Evolutionary conservation across 352 stramenopile species (phyloP), one percentile per base, ranked within the genome.

Genomic region (Pythium brassicae): DNA sequence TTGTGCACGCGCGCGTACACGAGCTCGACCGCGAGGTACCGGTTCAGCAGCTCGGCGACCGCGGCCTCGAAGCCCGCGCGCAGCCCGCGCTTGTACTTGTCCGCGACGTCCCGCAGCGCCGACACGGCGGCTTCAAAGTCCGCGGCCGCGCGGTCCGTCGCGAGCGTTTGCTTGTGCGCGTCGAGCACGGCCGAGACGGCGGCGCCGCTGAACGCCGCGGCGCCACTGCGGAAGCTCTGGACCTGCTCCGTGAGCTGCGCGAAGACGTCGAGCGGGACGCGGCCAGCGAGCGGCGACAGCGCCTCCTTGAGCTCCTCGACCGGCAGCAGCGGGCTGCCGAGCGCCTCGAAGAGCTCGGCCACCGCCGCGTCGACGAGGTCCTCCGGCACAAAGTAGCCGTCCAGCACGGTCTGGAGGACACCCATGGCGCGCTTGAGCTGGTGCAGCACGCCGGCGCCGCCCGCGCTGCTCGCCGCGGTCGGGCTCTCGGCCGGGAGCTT

Each of bases 221-320:
- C 56, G 22, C 50, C 61, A 23, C 75, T 75, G 50, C 83, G 83
- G 62, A 92, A 93, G 32, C 67, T 69, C 63, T 92, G 69, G 42
- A 91, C 74, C 70, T 87, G 79, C 68, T 89, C 78, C 23, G 75
- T 88, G 55, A 99, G 92, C 50, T 89, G 74, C 23, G 88, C 80
- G 59, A 97, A 97, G 42, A 99, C 78, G 19, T 87, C 66, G 2
- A 87, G 81, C 40, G 98, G 93, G 58, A 99, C 98, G 57, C 96
- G 86, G n/a, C 96, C 94, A 42, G 91, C 96, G 8, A 99, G 83
- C 9, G 98, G 91, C 32, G 97, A 98, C 59, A 99, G 84, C 26
- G 95, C 88, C 65, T 98, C 97, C 68, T 99, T 96, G 56, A 99
- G 91, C 84, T 99, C 96, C 39, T 96, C 83, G 12, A 95, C 74